These are phyloP conservation scores for Gymnopus androsaceus DNA, from an alignment of 1,284 basidiomycete genomes.

Conservation along the genomic window DNA sequence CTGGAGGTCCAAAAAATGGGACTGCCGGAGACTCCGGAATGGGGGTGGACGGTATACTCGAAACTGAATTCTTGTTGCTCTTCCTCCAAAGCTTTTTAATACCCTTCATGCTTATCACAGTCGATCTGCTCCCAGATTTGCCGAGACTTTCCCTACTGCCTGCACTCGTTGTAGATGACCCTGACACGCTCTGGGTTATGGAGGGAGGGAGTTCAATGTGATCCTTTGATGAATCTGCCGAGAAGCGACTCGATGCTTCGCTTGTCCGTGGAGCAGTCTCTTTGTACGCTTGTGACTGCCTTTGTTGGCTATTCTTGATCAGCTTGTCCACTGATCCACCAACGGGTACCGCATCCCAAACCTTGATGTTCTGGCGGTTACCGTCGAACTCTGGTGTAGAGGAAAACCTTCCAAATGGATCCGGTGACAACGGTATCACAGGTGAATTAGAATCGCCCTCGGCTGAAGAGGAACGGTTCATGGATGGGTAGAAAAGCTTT, in stretches of 20 bases:
- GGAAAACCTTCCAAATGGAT: conserved; percentile 74
- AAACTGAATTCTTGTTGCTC: conserved; percentile 54
- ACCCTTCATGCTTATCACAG: conserved; percentile 66
- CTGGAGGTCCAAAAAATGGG: not conserved
- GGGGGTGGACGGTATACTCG: conserved; percentile 18
- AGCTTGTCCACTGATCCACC: conserved; percentile 7
- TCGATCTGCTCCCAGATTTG: conserved; percentile 24
- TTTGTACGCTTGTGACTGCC: conserved; percentile 19
- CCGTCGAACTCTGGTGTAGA: conserved; percentile 42
- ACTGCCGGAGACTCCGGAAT: conserved; percentile 15
- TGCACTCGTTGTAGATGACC: conserved; percentile 56
- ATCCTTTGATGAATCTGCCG: conserved; percentile 61
- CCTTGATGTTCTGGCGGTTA: conserved; percentile 24
- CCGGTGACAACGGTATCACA: conserved; percentile 72
- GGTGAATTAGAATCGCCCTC: conserved; percentile 39
- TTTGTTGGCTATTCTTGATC: conserved; percentile 18
- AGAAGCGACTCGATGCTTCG: conserved; percentile 66
- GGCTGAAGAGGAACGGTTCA: conserved; percentile 27
- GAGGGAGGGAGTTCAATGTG: conserved; percentile 26
- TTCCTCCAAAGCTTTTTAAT: conserved; percentile 76
- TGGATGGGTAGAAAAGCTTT: conserved; percentile 48
- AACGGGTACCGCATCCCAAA: conserved; percentile 39
- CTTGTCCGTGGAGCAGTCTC: conserved; percentile 16
- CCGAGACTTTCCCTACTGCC: conserved; percentile 59
- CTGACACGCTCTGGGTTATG: not conserved